Evolutionary conservation across 2,329 filamentous ascomycete genomes (phyloP).

Genomic region (Pseudogymnoascus sp.): DNA sequence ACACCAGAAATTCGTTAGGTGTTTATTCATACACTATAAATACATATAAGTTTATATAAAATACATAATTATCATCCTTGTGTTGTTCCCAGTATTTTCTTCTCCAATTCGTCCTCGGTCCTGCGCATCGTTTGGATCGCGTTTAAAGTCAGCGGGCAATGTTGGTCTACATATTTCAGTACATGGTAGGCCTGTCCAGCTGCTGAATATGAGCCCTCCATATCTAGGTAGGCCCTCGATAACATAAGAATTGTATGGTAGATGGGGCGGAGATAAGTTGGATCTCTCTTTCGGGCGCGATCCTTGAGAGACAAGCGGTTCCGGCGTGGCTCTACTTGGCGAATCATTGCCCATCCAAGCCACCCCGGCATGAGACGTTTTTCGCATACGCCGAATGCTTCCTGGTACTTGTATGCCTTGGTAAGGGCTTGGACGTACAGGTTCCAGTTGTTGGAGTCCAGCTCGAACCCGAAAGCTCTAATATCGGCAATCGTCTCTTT

Average conservation of each 20-base stretch:
- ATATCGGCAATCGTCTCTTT: conserved; percentile 43
- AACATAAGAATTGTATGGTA: conserved; percentile 25
- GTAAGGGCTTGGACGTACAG: conserved; percentile 62
- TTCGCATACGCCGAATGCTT: conserved; percentile 71
- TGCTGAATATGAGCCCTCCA: conserved; percentile 24
- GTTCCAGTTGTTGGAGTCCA: conserved; percentile 78
- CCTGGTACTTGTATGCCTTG: conserved; percentile 46
- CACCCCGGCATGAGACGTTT: conserved; percentile 69
- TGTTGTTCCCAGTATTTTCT: conserved; percentile 9
- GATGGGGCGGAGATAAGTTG: conserved; percentile 24
- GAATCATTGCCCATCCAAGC: conserved; percentile 55
- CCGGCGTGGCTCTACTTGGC: conserved; percentile 18
- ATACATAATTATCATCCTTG: conserved; percentile 2
- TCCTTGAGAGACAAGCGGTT: conserved; percentile 22
- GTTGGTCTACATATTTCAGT: conserved; percentile 21
- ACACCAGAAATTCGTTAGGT: background rate
- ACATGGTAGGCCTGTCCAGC: conserved; percentile 17
- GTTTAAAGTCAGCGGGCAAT: conserved; percentile 25
- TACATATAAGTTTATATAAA: conserved; percentile 4
- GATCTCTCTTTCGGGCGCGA: conserved; percentile 18
- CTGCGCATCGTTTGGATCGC: conserved; percentile 26
- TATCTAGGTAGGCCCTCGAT: conserved; percentile 21
- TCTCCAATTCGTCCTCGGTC: conserved; percentile 21
- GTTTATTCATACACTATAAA: conserved; percentile 2
- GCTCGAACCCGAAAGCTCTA: conserved; percentile 55